Conservation (phyloP, 1,284 basidiomycete species). For the Wallemia ichthyophaga region DNA sequence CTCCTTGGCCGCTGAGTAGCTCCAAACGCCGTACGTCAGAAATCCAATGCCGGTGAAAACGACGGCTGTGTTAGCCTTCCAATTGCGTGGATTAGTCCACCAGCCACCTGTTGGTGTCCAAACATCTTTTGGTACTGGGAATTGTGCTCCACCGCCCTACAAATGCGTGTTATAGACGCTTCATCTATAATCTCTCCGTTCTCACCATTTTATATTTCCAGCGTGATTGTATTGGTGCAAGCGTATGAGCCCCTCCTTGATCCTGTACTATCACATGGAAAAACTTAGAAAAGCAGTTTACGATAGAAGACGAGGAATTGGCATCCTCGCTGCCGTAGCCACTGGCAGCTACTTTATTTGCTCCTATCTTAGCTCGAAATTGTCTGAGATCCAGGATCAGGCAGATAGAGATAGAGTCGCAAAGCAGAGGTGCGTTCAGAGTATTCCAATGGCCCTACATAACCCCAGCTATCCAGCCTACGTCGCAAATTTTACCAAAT, state of each 20-base stretch:
- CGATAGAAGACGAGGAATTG: neutral
- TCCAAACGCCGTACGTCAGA: constrained; percentile 21
- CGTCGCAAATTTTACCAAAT: neutral
- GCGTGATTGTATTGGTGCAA: neutral
- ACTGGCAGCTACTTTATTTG: neutral
- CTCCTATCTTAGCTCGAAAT: neutral
- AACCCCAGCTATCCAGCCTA: neutral
- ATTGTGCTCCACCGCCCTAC: constrained; percentile 13
- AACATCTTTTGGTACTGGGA: constrained; percentile 14
- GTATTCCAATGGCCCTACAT: neutral
- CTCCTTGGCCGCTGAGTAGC: constrained; percentile 21
- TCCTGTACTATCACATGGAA: neutral
- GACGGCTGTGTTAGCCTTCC: constrained; percentile 22
- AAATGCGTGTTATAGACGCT: neutral
- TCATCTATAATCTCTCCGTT: neutral
- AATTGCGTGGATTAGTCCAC: constrained; percentile 26
- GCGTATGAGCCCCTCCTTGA: neutral
- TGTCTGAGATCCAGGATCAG: neutral
- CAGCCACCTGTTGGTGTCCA: constrained; percentile 21
- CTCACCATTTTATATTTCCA: neutral
- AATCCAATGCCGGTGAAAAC: constrained; percentile 18
- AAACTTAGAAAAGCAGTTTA: neutral
- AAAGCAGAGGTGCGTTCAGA: neutral
- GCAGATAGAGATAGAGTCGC: neutral
- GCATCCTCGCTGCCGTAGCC: neutral